A percentile compares a stretch with the other conserved stretches of the same genome.
These are phyloP conservation scores for Neurospora pannonica DNA, from an alignment of 495 filamentous ascomycete genomes.

Conservation along the genomic window DNA sequence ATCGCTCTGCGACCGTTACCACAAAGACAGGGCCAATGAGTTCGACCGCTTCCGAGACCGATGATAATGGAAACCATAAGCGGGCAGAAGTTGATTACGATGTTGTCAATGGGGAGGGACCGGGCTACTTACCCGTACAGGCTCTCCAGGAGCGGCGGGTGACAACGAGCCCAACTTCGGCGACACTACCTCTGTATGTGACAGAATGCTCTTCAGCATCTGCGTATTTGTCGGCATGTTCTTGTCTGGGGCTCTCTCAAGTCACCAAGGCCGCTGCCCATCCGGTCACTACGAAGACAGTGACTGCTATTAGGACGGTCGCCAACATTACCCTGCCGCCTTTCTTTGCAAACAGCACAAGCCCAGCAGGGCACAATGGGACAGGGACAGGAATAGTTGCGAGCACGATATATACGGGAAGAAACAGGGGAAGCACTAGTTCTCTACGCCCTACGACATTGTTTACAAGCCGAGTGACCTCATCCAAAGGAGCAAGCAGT, in stretches of 20 bases:
- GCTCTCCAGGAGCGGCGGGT: conserved; percentile 5
- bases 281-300: conserved; percentile 3
- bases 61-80: conserved; percentile 1
- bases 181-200: conserved; percentile 12
- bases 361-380: neutral
- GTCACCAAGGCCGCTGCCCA: conserved; percentile 1
- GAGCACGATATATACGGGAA: neutral
- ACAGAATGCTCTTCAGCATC: conserved; percentile 9
- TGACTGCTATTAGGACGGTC: conserved; percentile 3
- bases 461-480: neutral
- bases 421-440: accelerated
- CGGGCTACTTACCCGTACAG: neutral
- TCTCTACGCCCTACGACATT: neutral
- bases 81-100: conserved; percentile 3
- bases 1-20: neutral
- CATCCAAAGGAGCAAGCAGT: neutral
- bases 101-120: neutral
- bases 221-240: conserved; percentile 21
- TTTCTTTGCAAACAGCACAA: conserved; percentile 2
- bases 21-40: neutral
- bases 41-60: neutral
- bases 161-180: conserved; percentile 7
- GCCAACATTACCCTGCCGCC: conserved; percentile 2
- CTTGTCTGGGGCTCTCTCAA: conserved; percentile 16
- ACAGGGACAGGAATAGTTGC: neutral